phyloP scores from a whole-genome alignment of 225 moss, liverwort and hornwort species.

The Climacium dendroides region DNA sequence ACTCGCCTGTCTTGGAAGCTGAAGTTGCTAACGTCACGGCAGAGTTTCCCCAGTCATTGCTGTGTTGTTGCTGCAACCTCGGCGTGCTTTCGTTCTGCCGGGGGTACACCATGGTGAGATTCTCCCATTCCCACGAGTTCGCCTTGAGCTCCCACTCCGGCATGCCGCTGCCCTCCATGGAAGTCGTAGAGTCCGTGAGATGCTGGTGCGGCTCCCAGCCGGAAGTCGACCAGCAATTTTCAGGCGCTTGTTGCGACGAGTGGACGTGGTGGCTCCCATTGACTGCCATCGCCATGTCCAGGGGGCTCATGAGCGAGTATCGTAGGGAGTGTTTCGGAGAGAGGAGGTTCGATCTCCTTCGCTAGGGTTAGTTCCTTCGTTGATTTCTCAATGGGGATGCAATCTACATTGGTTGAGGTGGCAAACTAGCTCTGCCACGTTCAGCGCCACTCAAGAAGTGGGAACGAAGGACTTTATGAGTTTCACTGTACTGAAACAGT shows the following conservation, averaged over 20 bases:
- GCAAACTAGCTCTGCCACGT: neutral
- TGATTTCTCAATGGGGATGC: neutral
- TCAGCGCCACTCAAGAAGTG: neutral
- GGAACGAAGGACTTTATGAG: neutral
- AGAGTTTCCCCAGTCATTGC: conserved; percentile 38
- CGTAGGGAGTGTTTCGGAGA: neutral
- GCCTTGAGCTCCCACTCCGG: conserved; percentile 74
- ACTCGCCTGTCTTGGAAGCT: conserved; percentile 9
- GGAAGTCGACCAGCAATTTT: conserved; percentile 39
- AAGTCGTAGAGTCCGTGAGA: conserved; percentile 22
- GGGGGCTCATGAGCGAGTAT: conserved; percentile 12
- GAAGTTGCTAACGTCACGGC: conserved; percentile 26
- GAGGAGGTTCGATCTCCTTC: neutral
- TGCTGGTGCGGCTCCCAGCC: conserved; percentile 30
- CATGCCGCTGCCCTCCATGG: conserved; percentile 42
- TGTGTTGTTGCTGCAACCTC: conserved; percentile 8
- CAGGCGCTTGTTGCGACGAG: conserved; percentile 13
- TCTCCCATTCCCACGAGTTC: conserved; percentile 73
- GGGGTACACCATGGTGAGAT: conserved; percentile 47
- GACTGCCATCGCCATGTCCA: conserved; percentile 40
- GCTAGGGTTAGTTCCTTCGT: conserved; percentile 20
- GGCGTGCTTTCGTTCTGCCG: conserved; percentile 24
- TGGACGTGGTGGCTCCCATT: conserved; percentile 12
- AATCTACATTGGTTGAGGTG: conserved; percentile 11
- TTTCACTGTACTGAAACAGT: neutral